Evolutionary conservation across 2,329 filamentous ascomycete genomes (phyloP).

Genomic region (Macroventuria anomochaeta): DNA sequence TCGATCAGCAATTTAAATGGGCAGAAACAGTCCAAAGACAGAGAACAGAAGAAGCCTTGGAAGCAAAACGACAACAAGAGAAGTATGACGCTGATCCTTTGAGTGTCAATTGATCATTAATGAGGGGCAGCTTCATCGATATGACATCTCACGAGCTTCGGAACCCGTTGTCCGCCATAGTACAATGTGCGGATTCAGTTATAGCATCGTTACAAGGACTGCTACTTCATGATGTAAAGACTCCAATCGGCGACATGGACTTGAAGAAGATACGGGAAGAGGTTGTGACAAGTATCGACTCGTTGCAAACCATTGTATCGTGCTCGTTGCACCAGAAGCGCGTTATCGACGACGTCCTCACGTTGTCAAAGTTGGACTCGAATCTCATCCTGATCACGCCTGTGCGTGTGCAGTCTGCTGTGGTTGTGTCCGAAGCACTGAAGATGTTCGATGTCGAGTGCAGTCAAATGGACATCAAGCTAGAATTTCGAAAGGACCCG

Average conservation of each 20-base stretch:
- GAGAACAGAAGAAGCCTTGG: constrained; percentile 44
- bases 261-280: constrained; percentile 21
- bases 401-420: constrained; percentile 27
- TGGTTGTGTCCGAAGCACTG: constrained; percentile 33
- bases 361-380: constrained; percentile 40
- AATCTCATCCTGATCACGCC: constrained; percentile 38
- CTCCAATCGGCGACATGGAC: constrained; percentile 14
- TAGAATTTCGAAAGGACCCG: constrained; percentile 47
- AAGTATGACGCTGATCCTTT: constrained; percentile 23
- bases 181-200: constrained; percentile 54
- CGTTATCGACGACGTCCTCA: constrained; percentile 52
- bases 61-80: constrained; percentile 48
- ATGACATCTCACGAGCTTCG: constrained; percentile 49
- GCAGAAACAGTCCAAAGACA: constrained; percentile 45
- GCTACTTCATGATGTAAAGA: neutral
- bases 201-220: constrained; percentile 23
- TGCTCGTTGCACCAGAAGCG: constrained; percentile 52
- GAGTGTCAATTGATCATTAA: constrained; percentile 7
- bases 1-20: constrained; percentile 42
- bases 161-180: constrained; percentile 46
- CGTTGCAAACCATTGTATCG: constrained; percentile 40
- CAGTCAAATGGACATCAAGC: constrained; percentile 46
- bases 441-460: constrained; percentile 42
- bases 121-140: constrained; percentile 33
- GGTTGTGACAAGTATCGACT: constrained; percentile 37